Conservation (phyloP, 768 basidiomycete species). For the Porpolomopsis calyptriformis region DNA sequence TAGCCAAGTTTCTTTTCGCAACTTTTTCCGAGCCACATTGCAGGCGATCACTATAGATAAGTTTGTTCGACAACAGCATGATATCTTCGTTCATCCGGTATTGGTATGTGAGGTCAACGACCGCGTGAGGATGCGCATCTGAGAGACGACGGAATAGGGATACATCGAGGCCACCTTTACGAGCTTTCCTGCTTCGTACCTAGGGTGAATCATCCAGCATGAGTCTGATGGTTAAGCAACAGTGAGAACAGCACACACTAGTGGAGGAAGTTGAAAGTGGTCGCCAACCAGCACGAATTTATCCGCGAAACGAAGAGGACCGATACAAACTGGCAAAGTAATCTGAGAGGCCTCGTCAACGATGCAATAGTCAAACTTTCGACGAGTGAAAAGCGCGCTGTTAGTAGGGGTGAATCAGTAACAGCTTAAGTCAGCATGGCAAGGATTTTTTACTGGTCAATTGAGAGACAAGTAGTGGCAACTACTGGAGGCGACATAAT, state of each 20-base stretch:
- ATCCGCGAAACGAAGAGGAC: conserved; percentile 82
- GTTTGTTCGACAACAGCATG: conserved; percentile 79
- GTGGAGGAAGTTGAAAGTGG: conserved; percentile 92
- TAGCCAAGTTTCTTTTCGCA: conserved; percentile 42
- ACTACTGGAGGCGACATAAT: conserved; percentile 86
- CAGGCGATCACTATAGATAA: conserved; percentile 73
- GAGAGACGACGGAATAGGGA: conserved; percentile 86
- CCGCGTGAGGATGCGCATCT: conserved; percentile 75
- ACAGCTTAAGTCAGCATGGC: background rate
- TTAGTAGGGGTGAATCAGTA: background rate
- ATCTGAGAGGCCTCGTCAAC: conserved; percentile 98
- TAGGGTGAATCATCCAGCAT: conserved; percentile 19
- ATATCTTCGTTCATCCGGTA: conserved; percentile 98
- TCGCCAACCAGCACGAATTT: conserved; percentile 94
- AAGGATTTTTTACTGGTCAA: conserved; percentile 94
- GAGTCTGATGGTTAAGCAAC: background rate
- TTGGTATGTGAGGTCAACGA: conserved; percentile 78
- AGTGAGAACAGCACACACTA: conserved; percentile 38
- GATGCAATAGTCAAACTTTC: conserved; percentile 92
- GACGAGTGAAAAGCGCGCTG: conserved; percentile 75
- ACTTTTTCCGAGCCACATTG: conserved; percentile 69
- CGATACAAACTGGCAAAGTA: conserved; percentile 89
- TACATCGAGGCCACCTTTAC: conserved; percentile 77
- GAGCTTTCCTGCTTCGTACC: conserved; percentile 75
- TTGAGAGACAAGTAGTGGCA: conserved; percentile 87